These are phyloP conservation scores for Myxozyma kluyveri DNA, from an alignment of 805 yeast genomes.

Conservation along the genomic window DNA sequence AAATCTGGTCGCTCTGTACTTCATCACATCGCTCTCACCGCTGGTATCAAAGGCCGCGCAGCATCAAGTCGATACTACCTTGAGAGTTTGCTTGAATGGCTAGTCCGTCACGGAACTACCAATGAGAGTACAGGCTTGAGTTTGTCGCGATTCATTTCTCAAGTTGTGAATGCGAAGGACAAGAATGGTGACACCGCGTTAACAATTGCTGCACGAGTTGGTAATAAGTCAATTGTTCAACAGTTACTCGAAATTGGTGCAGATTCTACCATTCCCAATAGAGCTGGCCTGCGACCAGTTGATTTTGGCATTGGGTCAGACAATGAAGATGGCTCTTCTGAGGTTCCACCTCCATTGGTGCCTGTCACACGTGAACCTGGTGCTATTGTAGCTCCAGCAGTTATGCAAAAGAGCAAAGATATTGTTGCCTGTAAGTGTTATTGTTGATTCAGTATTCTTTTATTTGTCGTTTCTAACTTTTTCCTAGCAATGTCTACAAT, in stretches of 20 bases:
- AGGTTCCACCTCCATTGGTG: not conserved
- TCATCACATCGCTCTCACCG: constrained; percentile 81
- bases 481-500: constrained; percentile 48
- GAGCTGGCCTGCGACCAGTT: constrained; percentile 78
- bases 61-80: constrained; percentile 72
- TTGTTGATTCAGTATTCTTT: not conserved
- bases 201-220: constrained; percentile 87
- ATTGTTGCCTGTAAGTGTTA: constrained; percentile 41
- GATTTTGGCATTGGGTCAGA: constrained; percentile 70
- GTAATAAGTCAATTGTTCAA: constrained; percentile 74
- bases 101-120: constrained; percentile 54
- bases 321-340: not conserved
- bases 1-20: constrained; percentile 72
- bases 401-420: constrained; percentile 40
- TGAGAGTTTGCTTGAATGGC: constrained; percentile 73
- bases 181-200: constrained; percentile 92
- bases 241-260: constrained; percentile 87
- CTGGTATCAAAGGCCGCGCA: constrained; percentile 71
- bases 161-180: constrained; percentile 84
- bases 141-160: constrained; percentile 58
- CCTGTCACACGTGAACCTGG: not conserved
- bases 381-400: constrained; percentile 21
- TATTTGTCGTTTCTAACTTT: not conserved
- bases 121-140: constrained; percentile 36
- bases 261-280: constrained; percentile 71